Evolutionary conservation across 176 grass and related monocot species (phyloP).

Genomic region (Oropetium thomaeum): DNA sequence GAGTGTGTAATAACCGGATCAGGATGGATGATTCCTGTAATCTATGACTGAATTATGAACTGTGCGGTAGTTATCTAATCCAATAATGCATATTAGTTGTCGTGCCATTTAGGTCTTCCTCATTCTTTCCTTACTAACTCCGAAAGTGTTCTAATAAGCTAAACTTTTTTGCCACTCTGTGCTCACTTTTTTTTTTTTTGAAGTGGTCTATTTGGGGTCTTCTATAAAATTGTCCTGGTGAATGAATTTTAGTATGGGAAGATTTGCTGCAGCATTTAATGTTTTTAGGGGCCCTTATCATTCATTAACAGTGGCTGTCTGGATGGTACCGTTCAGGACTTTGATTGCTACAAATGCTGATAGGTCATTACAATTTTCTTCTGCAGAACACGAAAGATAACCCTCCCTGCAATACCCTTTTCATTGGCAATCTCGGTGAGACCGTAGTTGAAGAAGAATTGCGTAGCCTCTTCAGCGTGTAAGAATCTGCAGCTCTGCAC

Average conservation of each 20-base stretch:
- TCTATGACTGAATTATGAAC: background rate
- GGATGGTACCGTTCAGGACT: background rate
- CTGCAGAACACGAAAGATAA: conserved; percentile 99
- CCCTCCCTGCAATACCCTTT: conserved; percentile 95
- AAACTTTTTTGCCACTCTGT: background rate
- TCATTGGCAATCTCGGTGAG: conserved; percentile 98
- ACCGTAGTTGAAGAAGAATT: conserved; percentile 98
- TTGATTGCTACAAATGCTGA: conserved; percentile 5
- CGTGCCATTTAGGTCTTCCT: background rate
- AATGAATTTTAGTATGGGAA: too few relatives aligned
- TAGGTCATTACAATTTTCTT: conserved; percentile 21
- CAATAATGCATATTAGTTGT: background rate
- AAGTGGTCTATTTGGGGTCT: background rate
- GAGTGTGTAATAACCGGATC: too few relatives aligned
- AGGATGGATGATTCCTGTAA: background rate
- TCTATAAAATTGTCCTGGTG: background rate
- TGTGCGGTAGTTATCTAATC: background rate
- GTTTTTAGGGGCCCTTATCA: background rate
- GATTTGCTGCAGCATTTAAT: background rate
- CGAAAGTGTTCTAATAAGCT: background rate
- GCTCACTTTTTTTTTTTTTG: background rate
- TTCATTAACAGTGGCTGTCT: background rate
- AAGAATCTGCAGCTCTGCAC: conserved; percentile 24
- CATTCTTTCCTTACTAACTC: background rate
- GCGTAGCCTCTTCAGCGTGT: conserved; percentile 79